phyloP scores from a whole-genome alignment of 148 eudicot genomes.

The Simmondsia chinensis region DNA sequence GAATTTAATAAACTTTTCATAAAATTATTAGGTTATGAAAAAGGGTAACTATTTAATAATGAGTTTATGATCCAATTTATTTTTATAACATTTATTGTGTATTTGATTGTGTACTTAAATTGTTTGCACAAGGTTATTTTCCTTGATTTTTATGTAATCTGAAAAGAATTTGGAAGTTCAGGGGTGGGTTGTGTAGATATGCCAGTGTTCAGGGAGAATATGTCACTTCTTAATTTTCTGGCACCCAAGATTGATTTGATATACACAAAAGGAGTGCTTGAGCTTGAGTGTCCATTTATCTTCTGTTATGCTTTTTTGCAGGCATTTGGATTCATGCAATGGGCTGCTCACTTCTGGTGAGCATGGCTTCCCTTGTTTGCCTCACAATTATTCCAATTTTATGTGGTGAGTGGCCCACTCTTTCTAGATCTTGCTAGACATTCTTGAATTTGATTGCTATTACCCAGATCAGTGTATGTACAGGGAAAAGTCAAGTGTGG shows the following conservation, averaged over 20 bases:
- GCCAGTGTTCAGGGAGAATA: no score
- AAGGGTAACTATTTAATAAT: no score
- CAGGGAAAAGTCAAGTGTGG: slow-evolving; percentile 1
- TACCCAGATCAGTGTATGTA: background rate
- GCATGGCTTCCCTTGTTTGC: slow-evolving; percentile 98
- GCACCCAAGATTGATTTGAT: background rate
- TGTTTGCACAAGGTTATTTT: no score
- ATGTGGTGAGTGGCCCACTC: slow-evolving; percentile 57
- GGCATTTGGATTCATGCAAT: slow-evolving; percentile 83
- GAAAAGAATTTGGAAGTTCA: no score
- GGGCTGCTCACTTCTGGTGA: slow-evolving; percentile 93
- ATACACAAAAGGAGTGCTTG: background rate
- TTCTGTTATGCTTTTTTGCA: slow-evolving; percentile 10
- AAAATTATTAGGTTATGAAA: no score
- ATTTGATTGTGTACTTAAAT: no score
- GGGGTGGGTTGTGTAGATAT: no score
- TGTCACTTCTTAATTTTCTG: no score
- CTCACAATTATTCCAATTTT: slow-evolving; percentile 66
- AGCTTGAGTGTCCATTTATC: background rate
- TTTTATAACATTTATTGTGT: no score
- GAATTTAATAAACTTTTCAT: no score
- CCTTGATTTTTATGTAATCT: no score
- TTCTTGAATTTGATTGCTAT: background rate
- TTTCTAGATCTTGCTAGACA: background rate
- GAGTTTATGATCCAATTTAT: no score